Conservation (phyloP, 2,329 filamentous ascomycete species). For the Phaeophleospora eucalypticola region DNA sequence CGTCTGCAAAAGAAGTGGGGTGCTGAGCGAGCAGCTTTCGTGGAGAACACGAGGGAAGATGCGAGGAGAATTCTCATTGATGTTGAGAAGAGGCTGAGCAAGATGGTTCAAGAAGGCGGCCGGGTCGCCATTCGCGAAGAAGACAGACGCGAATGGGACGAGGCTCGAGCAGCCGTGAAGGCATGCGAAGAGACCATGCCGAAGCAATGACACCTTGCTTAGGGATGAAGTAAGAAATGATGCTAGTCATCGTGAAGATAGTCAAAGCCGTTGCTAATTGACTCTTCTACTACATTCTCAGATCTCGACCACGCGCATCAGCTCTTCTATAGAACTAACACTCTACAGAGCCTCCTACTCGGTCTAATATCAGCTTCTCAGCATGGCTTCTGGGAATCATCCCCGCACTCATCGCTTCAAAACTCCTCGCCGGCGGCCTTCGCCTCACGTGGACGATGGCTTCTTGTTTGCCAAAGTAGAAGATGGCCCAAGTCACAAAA, state of each 20-base stretch:
- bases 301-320: background rate
- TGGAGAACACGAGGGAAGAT: slow-evolving; percentile 52
- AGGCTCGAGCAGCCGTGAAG: slow-evolving; percentile 43
- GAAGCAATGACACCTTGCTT: background rate
- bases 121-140: slow-evolving; percentile 33
- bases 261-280: too few species aligned
- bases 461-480: too few species aligned
- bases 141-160: slow-evolving; percentile 38
- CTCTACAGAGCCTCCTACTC: too few species aligned
- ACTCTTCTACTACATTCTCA: too few species aligned
- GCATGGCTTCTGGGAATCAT: too few species aligned
- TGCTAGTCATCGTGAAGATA: background rate
- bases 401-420: too few species aligned
- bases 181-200: slow-evolving; percentile 13
- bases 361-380: too few species aligned
- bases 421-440: too few species aligned
- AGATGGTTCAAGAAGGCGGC: slow-evolving; percentile 45
- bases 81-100: slow-evolving; percentile 49
- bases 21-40: slow-evolving; percentile 49
- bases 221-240: background rate
- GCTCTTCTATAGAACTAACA: background rate
- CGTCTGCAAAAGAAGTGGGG: slow-evolving; percentile 59
- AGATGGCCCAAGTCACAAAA: too few species aligned
- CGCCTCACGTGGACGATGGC: too few species aligned
- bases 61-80: slow-evolving; percentile 53